Conservation (phyloP, 495 filamentous ascomycete species). For the Xylaria telfairii region DNA sequence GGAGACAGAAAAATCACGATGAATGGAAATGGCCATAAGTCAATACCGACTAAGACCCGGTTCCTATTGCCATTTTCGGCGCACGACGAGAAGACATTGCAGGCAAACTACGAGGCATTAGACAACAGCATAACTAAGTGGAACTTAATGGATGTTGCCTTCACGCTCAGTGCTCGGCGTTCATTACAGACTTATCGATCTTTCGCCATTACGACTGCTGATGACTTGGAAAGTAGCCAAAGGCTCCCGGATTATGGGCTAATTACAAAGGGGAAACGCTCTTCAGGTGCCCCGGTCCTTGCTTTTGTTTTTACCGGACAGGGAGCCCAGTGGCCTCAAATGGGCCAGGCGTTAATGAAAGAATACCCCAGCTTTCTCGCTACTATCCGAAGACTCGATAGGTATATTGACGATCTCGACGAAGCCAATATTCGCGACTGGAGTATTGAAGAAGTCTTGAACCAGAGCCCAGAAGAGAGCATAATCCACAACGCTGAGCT, state of each 20-base stretch:
- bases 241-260: no score
- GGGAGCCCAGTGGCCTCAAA: conserved; percentile 56
- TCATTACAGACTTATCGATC: conserved; percentile 38
- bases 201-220: neutral
- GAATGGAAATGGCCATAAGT: neutral
- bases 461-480: neutral
- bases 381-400: conserved; percentile 38
- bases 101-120: neutral
- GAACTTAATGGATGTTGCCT: conserved; percentile 34
- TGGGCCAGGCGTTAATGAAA: conserved; percentile 50
- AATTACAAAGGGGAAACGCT: neutral
- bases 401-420: conserved; percentile 39
- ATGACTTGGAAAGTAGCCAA: neutral
- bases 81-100: conserved; percentile 1
- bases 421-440: conserved; percentile 28
- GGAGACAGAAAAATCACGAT: neutral
- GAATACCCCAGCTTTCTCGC: conserved; percentile 33
- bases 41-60: neutral
- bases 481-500: neutral
- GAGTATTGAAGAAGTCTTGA: conserved; percentile 3
- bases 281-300: neutral
- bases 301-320: conserved; percentile 49
- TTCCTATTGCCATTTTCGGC: neutral
- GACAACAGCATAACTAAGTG: neutral
- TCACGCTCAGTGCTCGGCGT: conserved; percentile 44